Evolutionary conservation across 1,139 yeast genomes (phyloP), one percentile per base, ranked within the genome.

Genomic region (Suhomyces atakaporum): DNA sequence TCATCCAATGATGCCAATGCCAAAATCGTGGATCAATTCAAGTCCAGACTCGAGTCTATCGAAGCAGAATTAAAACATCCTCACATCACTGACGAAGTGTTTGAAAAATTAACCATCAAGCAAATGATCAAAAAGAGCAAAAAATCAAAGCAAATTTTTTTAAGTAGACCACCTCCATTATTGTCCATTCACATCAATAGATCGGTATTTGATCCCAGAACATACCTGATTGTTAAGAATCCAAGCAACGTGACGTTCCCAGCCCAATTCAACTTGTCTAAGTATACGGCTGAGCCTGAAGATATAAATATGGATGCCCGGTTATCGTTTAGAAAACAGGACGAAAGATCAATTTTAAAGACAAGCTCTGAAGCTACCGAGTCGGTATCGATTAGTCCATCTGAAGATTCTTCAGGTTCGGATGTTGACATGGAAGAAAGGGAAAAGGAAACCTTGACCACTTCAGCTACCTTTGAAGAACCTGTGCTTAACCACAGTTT

Each of bases 151-250:
- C 96, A 89, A 56, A 82, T 83, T 16, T 73, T 79, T 53, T 74
- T 88, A 46, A 77, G 89, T 16, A 73, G 89, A 52, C 96, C 97
- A 0, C 90, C 97, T 3, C 86, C 94, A 11, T 71, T 88, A 43
- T 69, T 90, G 37, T 79, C 92, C 38, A 76, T 90, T 32, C 97
- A 90, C 60, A 84, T 90, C 40, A 90, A 90, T 58, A 76, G 97
- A 53, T 86, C 95, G 3, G 96, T 88, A 8, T 90, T 89, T 62
- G 97, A 90, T 59, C 87, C 94, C 36, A 69, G 79, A 41, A 86
- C 96, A 0, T 92, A 85, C 43, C 78, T 77, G 73, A 83, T 88
- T 21, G 79, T 88, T 42, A 90, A 90, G 56, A 89, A 90, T 56
- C 79, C 86, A 37, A 84, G 95, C 7, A 77, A 80, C 36, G 94